Conservation (phyloP, 495 filamentous ascomycete species). For the Lichenothelia convexa region DNA sequence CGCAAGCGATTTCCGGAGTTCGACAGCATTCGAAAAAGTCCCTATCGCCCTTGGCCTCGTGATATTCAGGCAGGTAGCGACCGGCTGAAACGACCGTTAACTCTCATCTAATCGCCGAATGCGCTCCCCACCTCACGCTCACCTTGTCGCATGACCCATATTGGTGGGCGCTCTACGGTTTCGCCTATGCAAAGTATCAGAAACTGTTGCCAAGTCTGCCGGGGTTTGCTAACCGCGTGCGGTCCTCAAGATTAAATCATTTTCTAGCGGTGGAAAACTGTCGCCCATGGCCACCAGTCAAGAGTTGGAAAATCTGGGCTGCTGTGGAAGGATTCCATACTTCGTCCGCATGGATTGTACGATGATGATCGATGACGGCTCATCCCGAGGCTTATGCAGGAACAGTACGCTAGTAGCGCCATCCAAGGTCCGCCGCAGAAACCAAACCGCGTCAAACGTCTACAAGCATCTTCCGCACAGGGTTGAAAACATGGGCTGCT, state of each 20-base stretch:
- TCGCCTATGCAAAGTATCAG: conserved; percentile 49
- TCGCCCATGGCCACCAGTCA: no score
- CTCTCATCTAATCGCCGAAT: not conserved
- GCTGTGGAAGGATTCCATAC: no score
- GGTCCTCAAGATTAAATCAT: conserved; percentile 75
- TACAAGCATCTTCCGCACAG: no score
- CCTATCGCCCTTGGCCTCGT: conserved; percentile 67
- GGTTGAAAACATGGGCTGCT: not conserved
- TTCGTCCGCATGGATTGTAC: no score
- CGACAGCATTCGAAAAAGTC: conserved; percentile 98
- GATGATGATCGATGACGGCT: no score
- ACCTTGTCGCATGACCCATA: conserved; percentile 99
- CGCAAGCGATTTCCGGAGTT: conserved; percentile 76
- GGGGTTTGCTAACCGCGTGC: conserved; percentile 48
- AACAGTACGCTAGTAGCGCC: no score
- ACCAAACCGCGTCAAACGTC: no score
- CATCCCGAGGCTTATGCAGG: no score
- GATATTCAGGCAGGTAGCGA: conserved; percentile 94
- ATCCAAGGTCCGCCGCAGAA: no score
- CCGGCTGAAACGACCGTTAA: conserved; percentile 50
- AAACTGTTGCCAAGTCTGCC: conserved; percentile 1
- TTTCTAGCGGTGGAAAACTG: conserved; percentile 70
- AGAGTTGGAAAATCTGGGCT: no score
- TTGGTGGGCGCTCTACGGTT: conserved; percentile 74
- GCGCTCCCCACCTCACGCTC: conserved; percentile 9